Conservation (phyloP, 2,329 filamentous ascomycete species). For the Tolypocladium tropicale region DNA sequence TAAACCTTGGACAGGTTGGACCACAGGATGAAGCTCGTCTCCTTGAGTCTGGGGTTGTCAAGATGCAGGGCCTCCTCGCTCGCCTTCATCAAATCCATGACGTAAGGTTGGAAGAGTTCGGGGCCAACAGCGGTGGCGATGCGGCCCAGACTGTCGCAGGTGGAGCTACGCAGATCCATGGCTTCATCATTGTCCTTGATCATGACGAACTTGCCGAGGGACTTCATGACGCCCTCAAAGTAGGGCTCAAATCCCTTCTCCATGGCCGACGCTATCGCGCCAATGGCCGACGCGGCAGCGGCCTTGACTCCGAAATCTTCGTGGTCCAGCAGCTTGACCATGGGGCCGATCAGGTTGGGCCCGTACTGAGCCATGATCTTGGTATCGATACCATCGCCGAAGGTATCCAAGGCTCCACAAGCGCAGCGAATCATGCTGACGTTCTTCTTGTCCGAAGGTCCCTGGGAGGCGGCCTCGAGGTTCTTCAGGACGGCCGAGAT, state of each 20-base stretch:
- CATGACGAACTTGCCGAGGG: conserved; percentile 72
- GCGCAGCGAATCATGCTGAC: conserved; percentile 81
- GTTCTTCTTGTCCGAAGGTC: conserved; percentile 61
- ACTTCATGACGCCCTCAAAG: conserved; percentile 82
- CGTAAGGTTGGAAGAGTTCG: conserved; percentile 81
- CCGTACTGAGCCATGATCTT: conserved; percentile 72
- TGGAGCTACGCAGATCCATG: conserved; percentile 77
- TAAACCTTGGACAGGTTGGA: conserved; percentile 91
- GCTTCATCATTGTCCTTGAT: conserved; percentile 88
- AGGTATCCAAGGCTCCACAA: conserved; percentile 81
- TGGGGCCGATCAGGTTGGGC: conserved; percentile 69
- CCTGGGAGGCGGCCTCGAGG: conserved; percentile 67
- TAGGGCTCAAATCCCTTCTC: conserved; percentile 80
- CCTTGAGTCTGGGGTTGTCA: conserved; percentile 81
- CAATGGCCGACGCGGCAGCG: conserved; percentile 78
- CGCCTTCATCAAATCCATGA: conserved; percentile 79
- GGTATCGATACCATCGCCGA: conserved; percentile 78
- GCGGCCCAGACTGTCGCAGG: conserved; percentile 87
- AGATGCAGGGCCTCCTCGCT: conserved; percentile 86
- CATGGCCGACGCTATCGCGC: conserved; percentile 79
- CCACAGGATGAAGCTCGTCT: conserved; percentile 97
- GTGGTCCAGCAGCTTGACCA: conserved; percentile 75
- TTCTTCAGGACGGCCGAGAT: conserved; percentile 82
- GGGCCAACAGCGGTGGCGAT: conserved; percentile 83
- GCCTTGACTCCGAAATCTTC: conserved; percentile 85